Evolutionary conservation across 2,329 filamentous ascomycete genomes (phyloP).

Genomic region (Colletotrichum tabaci): DNA sequence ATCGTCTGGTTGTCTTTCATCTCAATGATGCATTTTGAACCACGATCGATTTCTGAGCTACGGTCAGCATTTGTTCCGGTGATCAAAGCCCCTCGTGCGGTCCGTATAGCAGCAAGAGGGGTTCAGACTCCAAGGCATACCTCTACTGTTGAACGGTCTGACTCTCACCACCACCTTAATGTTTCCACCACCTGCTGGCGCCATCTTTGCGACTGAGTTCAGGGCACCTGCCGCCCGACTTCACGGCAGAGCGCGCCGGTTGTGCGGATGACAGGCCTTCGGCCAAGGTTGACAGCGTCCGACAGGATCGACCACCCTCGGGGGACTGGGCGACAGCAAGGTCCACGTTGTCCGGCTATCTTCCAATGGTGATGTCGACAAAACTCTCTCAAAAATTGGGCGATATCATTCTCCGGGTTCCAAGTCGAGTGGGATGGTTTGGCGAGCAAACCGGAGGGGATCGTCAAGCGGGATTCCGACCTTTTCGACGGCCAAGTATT

Average conservation of each 20-base stretch:
- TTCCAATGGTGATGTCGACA: constrained; percentile 4
- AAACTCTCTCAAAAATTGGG: constrained; percentile 9
- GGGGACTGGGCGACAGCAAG: constrained; percentile 3
- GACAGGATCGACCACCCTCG: background rate
- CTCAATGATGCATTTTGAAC: constrained; percentile 95
- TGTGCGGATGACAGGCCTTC: constrained; percentile 34
- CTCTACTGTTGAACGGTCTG: constrained; percentile 95
- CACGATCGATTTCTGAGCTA: constrained; percentile 84
- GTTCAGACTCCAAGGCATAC: constrained; percentile 61
- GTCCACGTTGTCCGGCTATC: constrained; percentile 2
- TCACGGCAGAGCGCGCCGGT: constrained; percentile 26
- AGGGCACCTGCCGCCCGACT: constrained; percentile 40
- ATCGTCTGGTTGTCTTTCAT: constrained; percentile 96
- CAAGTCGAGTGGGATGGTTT: constrained; percentile 19
- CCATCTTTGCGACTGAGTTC: constrained; percentile 63
- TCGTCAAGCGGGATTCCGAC: constrained; percentile 32
- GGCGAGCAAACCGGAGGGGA: constrained; percentile 19
- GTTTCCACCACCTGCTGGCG: constrained; percentile 85
- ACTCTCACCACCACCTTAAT: constrained; percentile 99
- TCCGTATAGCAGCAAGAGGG: background rate
- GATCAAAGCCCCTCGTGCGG: background rate
- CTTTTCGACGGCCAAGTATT: constrained; percentile 31
- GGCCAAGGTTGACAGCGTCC: constrained; percentile 17
- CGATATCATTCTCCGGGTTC: constrained; percentile 23
- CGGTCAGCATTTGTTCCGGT: constrained; percentile 5